Base-by-base conservation (phyloP, 2,329 filamentous ascomycete species). In the Diplodia scrobiculata region DNA sequence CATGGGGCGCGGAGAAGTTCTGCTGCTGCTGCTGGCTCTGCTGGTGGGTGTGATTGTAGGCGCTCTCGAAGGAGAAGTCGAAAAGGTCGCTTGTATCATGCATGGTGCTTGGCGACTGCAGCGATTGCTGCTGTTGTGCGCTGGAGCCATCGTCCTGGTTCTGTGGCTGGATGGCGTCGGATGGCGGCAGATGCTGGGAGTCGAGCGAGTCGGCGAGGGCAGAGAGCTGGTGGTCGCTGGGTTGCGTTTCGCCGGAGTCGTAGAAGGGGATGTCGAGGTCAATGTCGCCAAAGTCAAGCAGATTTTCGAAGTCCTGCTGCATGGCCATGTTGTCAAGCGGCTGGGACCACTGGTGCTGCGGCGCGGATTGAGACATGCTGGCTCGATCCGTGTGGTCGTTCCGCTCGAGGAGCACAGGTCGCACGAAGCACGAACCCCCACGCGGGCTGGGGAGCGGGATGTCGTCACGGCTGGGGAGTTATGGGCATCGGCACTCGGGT, bases 301-400 rank as follows among this genome's bases (percentile, higher is more conserved):
- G 74, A 67, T 76, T 78, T 66, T 73, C 75, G 64, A 82, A 78
- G 68, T 81, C 78, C 45, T 73, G 71, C 21, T 81, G 75, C 45
- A 75, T 71, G 67, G 76, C 76, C 79, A 81, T 79, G 67, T 74
- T 70, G 65, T 80, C 78, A 68, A 79, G 75, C 27, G 75, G 75
- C 67, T 79, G 78, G 54, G 77, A 72, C 80, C 80, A 82, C 69
- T 76, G 68, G 68, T 74, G 71, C 36, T 78, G 62, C 69, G 71
- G 68, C 67, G 71, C 48, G 41, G 65, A 65, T 64, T 67, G 66
- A 67, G 59, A 52, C 63, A 67, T 48, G 58, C 34, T 63, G 55
- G 21, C 55, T 27, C 21, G 52, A 64, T 21, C 21, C 4, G 41
- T 47, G 41, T 45, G 41, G 59, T 53, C 34, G 66, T 45, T 32